These are phyloP conservation scores for Apiotrichum domesticum DNA, from an alignment of 1,284 basidiomycete species.

Conservation along the genomic window DNA sequence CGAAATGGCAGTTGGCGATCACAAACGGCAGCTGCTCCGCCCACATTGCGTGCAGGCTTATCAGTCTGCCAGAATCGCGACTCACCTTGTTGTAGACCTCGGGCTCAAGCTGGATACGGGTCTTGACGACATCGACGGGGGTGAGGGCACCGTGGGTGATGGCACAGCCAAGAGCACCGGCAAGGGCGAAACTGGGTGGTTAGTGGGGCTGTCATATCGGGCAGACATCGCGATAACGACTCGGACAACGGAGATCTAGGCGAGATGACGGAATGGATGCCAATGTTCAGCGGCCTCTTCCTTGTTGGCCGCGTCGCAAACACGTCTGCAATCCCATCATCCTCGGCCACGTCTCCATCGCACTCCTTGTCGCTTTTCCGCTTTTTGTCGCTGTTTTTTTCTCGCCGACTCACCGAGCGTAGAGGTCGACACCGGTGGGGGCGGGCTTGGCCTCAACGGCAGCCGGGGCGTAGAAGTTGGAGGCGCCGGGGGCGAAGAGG, in stretches of 20 bases:
- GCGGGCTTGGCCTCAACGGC: constrained; percentile 41
- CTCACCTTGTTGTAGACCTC: constrained; percentile 53
- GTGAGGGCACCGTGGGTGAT: constrained; percentile 90
- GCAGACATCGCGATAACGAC: neutral
- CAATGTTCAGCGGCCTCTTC: too few relatives aligned
- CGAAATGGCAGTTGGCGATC: too few relatives aligned
- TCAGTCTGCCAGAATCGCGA: neutral
- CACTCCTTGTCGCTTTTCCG: neutral
- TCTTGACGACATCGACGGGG: constrained; percentile 91
- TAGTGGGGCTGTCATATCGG: neutral
- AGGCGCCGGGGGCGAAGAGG: constrained; percentile 16
- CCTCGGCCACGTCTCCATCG: too few relatives aligned
- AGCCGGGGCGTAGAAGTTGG: constrained; percentile 46
- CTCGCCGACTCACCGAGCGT: constrained; percentile 44
- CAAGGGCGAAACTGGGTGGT: constrained; percentile 54
- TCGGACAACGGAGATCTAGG: too few relatives aligned
- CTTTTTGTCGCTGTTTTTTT: neutral
- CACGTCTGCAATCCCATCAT: too few relatives aligned
- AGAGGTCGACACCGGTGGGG: constrained; percentile 49
- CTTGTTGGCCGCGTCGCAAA: too few relatives aligned
- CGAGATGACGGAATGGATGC: too few relatives aligned
- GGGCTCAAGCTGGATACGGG: constrained; percentile 86
- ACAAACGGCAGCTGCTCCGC: too few relatives aligned
- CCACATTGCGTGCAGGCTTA: too few relatives aligned
- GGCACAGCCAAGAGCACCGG: constrained; percentile 87